Evolutionary conservation across 1,284 basidiomycete species (phyloP), one percentile per base, ranked within the genome.

Genomic region (Fistulinella cinereoalba): DNA sequence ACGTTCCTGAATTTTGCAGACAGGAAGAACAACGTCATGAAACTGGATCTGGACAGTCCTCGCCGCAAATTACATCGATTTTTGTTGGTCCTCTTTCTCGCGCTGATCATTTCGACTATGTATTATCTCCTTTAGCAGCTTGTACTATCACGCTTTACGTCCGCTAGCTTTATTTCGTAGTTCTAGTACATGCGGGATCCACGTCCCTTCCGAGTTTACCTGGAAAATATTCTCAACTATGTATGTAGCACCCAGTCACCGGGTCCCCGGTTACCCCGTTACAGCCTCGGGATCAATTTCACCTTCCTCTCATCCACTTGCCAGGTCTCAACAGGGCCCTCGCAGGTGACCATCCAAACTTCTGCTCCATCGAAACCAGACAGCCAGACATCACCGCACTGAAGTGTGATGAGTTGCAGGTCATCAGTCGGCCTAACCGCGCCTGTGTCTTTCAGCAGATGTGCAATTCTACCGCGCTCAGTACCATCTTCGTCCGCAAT

Each of bases 321-420:
- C 86, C 85, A 88, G 6, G 60, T 68, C 44, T 76, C 73, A 0
- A 84, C 80, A 1, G 77, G 78, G 4, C 84, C 85, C 28, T 80
- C 77, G 55, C 84, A 88, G 22, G 67, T 58, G 16, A 73, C 75
- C 19, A 81, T 60, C 85, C 85, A 88, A 31, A 87, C 69, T 56
- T 85, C 82, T 18, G 56, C 56, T 4, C 73, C 74, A 12, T 65
- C 59, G 45, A 84, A 81, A 5, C 73, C 72, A 6, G 61, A 56
- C 8, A 85, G 50, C 58, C 63, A 67, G 18, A 66, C 64, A 33
- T 60, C 60, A 12, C 53, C 56, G 10, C 60, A 48, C 62, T 62
- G 56, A 56, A 72, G 40, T 62, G 59, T 49, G 73, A 59, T 31
- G 56, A 44, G 37, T 21, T 40, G 66, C 41, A 69, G 48, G 11